Evolutionary conservation across 1,284 basidiomycete species (phyloP).

Genomic region (Inonotus hispidus): DNA sequence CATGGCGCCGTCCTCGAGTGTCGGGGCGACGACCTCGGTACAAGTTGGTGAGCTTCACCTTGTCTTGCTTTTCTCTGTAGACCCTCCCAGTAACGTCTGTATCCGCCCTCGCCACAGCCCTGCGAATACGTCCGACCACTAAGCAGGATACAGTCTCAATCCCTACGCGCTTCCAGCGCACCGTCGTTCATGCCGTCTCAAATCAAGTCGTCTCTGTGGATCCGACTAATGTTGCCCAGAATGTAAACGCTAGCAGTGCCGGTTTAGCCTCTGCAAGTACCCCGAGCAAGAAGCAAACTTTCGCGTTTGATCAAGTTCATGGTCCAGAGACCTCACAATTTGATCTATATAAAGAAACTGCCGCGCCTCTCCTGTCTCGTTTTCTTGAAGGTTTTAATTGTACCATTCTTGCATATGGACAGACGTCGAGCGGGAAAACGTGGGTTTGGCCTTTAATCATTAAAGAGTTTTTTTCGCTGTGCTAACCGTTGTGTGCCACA

Average conservation of each 20-base stretch:
- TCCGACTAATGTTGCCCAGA: slow-evolving; percentile 42
- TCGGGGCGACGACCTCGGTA: slow-evolving; percentile 67
- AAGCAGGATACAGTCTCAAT: slow-evolving; percentile 78
- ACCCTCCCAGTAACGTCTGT: neutral
- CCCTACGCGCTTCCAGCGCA: slow-evolving; percentile 89
- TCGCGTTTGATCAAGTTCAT: slow-evolving; percentile 94
- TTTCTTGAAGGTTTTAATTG: slow-evolving; percentile 97
- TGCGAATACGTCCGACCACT: slow-evolving; percentile 89
- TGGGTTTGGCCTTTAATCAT: slow-evolving; percentile 41
- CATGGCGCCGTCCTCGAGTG: slow-evolving; percentile 67
- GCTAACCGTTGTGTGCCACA: neutral
- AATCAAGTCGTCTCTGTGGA: slow-evolving; percentile 74
- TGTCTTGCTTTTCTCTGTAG: neutral
- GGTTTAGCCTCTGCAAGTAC: slow-evolving; percentile 47
- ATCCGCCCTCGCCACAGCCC: slow-evolving; percentile 46
- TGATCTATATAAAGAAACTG: slow-evolving; percentile 79
- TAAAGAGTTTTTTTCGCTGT: neutral
- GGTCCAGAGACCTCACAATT: slow-evolving; percentile 78
- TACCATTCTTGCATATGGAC: slow-evolving; percentile 96
- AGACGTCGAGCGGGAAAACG: slow-evolving; percentile 95
- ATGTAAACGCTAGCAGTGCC: slow-evolving; percentile 40
- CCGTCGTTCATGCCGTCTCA: slow-evolving; percentile 74
- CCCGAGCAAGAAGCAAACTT: slow-evolving; percentile 74
- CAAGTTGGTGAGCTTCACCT: slow-evolving; percentile 68
- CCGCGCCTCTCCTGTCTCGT: slow-evolving; percentile 81